Evolutionary conservation across 129 eudicot genomes (phyloP).

Genomic region (Scalesia atractyloides): DNA sequence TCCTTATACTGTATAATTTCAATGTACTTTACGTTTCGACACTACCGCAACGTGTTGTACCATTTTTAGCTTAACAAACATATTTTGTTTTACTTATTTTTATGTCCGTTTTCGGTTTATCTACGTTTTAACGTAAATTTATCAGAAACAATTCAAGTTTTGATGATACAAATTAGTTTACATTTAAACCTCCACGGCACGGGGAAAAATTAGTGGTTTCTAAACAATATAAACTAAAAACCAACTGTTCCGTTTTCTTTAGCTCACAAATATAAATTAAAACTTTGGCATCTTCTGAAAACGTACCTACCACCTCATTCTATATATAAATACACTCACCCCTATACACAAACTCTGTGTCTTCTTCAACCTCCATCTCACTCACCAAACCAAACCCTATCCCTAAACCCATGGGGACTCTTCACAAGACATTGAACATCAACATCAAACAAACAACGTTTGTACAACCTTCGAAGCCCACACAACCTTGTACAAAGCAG

Average conservation of each 20-base stretch:
- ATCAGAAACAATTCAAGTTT: too few relatives aligned
- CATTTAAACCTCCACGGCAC: too few relatives aligned
- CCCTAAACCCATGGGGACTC: slow-evolving; percentile 32
- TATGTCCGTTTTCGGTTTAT: too few relatives aligned
- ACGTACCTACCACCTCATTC: slow-evolving; percentile 28
- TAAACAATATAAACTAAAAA: too few relatives aligned
- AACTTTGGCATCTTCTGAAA: slow-evolving; percentile 21
- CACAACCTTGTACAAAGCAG: slow-evolving; percentile 17
- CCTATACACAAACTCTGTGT: not conserved
- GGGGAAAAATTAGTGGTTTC: too few relatives aligned
- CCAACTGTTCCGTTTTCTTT: not conserved
- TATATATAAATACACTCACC: slow-evolving; percentile 24
- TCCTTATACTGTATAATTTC: too few relatives aligned
- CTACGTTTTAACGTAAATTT: too few relatives aligned
- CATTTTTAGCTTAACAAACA: too few relatives aligned
- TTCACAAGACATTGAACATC: slow-evolving; percentile 37
- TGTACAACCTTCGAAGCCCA: slow-evolving; percentile 38
- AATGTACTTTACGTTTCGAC: too few relatives aligned
- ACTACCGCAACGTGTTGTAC: too few relatives aligned
- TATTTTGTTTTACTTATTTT: too few relatives aligned
- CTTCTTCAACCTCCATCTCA: not conserved
- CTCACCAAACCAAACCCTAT: not conserved
- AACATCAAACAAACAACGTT: slow-evolving; percentile 36
- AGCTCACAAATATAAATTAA: not conserved
- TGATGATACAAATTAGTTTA: too few relatives aligned